A percentile compares a stretch with the other conserved stretches of the same genome.
phyloP scores from a whole-genome alignment of 2,329 filamentous ascomycete species.

The Calonectria multiphialidica region DNA sequence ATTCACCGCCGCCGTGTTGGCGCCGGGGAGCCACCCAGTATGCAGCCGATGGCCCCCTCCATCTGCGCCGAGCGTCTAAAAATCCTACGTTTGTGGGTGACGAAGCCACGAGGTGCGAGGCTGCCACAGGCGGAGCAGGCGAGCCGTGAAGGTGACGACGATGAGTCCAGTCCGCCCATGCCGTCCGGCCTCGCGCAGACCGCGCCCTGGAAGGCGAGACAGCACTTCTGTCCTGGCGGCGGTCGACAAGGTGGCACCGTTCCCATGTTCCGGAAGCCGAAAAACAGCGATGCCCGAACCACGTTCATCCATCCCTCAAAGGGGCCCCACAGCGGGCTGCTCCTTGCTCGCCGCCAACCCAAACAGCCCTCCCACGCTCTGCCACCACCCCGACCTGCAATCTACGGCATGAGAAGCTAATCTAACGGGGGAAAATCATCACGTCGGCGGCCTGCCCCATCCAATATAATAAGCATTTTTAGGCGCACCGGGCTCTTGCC shows the following conservation, averaged over 20 bases:
- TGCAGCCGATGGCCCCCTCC: not conserved
- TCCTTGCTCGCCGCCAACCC: not conserved
- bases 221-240: not conserved
- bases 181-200: not conserved
- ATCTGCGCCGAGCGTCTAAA: conserved; percentile 6
- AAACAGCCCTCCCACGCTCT: not conserved
- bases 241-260: not conserved
- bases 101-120: not conserved
- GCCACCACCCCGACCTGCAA: not conserved
- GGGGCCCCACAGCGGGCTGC: not conserved
- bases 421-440: not conserved
- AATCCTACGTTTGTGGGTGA: not conserved
- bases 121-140: not conserved
- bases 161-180: not conserved
- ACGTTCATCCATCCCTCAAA: conserved; percentile 1
- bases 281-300: not conserved
- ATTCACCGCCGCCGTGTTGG: conserved; percentile 23
- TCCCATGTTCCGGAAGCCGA: not conserved
- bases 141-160: not conserved
- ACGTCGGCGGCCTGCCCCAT: not conserved
- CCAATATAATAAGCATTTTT: not conserved
- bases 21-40: conserved; percentile 4
- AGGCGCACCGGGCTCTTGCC: not conserved
- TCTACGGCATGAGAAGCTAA: not conserved
- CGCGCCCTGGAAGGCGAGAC: not conserved